Evolutionary conservation across 495 filamentous ascomycete species (phyloP), one percentile per base, ranked within the genome.

Genomic region (Lophium mytilinum): DNA sequence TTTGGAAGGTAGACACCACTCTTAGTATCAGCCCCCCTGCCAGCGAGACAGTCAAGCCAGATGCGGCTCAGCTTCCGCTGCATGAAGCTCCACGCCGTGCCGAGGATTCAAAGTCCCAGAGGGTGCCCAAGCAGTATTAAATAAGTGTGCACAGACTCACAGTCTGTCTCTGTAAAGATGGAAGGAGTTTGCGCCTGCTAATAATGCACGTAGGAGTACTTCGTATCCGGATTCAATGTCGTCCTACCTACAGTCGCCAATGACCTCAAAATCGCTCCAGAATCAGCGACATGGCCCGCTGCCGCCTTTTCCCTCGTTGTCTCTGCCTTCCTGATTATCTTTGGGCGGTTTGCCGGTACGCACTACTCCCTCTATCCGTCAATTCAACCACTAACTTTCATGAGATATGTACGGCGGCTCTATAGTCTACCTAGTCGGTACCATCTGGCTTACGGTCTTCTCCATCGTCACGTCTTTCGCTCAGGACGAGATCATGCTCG

Each of bases 191-290:
- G 1, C 41, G 7, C 12, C 12, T 45, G 12, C 41, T 14, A 17
- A 9, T 1, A 5, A 1, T 1, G 41, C 15, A 15, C 14, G 15
- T 24, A 48, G 45, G 82, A 94, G 73, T 95, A 88, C 70, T 90
- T 89, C 66, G 83, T 92, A 37, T 89, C 85, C 41, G 90, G 90
- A 45, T 95, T 90, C 69, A 92, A 88, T 62, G 81, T 94, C 59
- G 76, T 95, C 50, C 71, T 91, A 1, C 90, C 90, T 9, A 80
- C 81, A 0, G 63, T 95, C 9, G 72, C 81, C 24, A 63, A 69
- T 14, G 77, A 83, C 18, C 75, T 94, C 3, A 43, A 81, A 9
- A 89, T 94, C 37, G 82, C 87, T 0, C 64, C 75, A 11, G 71
- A 76, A 1, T 79, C 83, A 0, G 75, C 77, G 6, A 88, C 86